phyloP scores from a whole-genome alignment of 805 yeast species.

The Allodekkera sacchari region DNA sequence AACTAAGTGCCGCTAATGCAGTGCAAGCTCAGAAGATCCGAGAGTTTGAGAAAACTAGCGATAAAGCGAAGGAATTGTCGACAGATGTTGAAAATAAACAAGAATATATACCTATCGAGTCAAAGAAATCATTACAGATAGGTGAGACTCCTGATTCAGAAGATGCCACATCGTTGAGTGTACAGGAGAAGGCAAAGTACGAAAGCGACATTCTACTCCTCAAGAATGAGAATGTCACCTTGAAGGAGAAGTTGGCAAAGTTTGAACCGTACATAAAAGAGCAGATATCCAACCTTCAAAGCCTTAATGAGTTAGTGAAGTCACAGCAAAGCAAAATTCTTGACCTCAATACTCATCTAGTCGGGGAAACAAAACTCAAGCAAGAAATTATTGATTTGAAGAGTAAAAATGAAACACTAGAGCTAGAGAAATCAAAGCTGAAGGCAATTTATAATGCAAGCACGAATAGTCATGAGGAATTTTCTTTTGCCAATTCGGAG shows the following conservation, averaged over 20 bases:
- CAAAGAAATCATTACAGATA: background rate
- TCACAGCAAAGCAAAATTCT: slow-evolving; percentile 41
- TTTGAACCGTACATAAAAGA: slow-evolving; percentile 46
- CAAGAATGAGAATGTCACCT: slow-evolving; percentile 34
- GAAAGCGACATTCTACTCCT: slow-evolving; percentile 31
- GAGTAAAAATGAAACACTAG: slow-evolving; percentile 34
- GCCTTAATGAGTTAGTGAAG: slow-evolving; percentile 46
- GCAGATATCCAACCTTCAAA: slow-evolving; percentile 43
- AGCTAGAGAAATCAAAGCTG: slow-evolving; percentile 26
- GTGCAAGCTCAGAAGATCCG: background rate
- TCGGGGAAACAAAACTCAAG: slow-evolving; percentile 34
- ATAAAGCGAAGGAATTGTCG: slow-evolving; percentile 3
- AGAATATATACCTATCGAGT: background rate
- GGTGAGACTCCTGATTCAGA: background rate
- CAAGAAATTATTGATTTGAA: slow-evolving; percentile 41
- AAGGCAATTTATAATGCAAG: background rate
- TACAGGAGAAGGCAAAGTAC: slow-evolving; percentile 6
- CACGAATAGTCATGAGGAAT: background rate
- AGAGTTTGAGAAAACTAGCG: background rate
- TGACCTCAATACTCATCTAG: slow-evolving; percentile 31
- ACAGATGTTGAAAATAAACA: background rate
- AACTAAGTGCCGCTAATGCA: background rate
- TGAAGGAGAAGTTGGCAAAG: slow-evolving; percentile 33
- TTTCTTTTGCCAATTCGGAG: background rate
- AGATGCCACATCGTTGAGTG: background rate